Evolutionary conservation across 1,284 basidiomycete genomes (phyloP), one percentile per base, ranked within the genome.

Genomic region (Paramarasmius palmivorus): DNA sequence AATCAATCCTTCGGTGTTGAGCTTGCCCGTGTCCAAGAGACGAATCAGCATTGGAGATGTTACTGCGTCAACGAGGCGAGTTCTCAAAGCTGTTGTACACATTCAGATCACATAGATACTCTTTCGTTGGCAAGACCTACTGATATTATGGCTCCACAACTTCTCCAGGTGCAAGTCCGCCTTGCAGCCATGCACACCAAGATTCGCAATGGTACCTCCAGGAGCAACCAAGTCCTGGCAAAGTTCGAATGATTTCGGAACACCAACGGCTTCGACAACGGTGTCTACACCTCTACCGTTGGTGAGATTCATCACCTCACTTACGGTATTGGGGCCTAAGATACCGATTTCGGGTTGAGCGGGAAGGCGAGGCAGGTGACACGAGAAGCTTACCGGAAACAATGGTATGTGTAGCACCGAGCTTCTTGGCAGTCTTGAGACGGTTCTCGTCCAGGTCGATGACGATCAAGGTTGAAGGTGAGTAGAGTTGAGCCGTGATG

Each of bases 181-280:
- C 47, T 62, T 62, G 29, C 38, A 51, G 3, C 65, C 65, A 46
- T 65, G 64, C 22, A 67, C 65, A 20, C 65, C 65, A 32, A 65
- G 39, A 45, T 67, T 67, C 12, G 64, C 64, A 49, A 67, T 63
- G 4, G 57, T 63, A 8, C 65, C 65, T 6, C 65, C 63, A 17
- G 57, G 58, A 9, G 61, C 62, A 34, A 65, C 60, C 19, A 67
- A 46, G 4, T 65, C 60, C 42, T 65, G 62, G 42, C 63, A 67
- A 19, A 67, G 62, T 25, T 61, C 59, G 49, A 67, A 65, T 23
- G 64, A 61, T 20, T 50, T 54, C 2, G 64, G 61, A 1, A 65
- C 50, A 12, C 65, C 65, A 0, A 61, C 65, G 4, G 63, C 64
- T 57, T 67, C 65, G 19, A 67, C 62, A 10, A 59, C 64, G 2